Evolutionary conservation across 495 filamentous ascomycete genomes (phyloP).

Genomic region (Corynascus novoguineensis): DNA sequence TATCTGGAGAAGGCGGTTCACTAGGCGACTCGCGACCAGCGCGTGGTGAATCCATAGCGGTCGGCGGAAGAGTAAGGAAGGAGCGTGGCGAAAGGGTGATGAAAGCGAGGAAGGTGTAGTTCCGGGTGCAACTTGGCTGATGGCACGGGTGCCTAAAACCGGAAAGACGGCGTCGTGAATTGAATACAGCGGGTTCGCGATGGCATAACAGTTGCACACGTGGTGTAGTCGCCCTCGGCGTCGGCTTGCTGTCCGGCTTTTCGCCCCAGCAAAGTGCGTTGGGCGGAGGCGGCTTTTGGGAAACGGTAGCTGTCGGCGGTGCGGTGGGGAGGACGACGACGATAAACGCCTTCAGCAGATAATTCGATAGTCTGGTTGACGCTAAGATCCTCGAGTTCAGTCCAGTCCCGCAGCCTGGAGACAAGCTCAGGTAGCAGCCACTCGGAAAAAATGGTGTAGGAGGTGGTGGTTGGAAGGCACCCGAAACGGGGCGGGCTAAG

Average conservation of each 20-base stretch:
- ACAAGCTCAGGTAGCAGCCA: no score
- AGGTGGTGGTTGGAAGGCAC: no score
- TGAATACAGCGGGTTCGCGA: neutral
- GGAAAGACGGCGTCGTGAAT: neutral
- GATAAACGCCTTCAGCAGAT: no score
- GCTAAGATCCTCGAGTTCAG: no score
- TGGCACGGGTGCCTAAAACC: no score
- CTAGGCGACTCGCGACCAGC: conserved; percentile 26
- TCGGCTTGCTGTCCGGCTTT: no score
- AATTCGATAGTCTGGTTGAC: no score
- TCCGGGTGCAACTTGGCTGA: no score
- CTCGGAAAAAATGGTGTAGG: no score
- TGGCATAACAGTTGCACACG: conserved; percentile 16
- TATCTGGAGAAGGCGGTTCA: conserved; percentile 40
- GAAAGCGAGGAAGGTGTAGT: neutral
- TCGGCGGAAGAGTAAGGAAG: neutral
- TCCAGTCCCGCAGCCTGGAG: no score
- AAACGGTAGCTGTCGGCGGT: neutral
- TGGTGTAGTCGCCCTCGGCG: neutral
- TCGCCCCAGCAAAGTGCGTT: neutral
- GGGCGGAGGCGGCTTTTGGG: neutral
- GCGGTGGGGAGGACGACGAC: no score
- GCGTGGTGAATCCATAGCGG: conserved; percentile 36
- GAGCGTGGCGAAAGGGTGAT: neutral
- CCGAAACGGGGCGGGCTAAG: no score